Evolutionary conservation across 352 stramenopile genomes (phyloP).

Genomic region (Aphanomyces cochlioides): DNA sequence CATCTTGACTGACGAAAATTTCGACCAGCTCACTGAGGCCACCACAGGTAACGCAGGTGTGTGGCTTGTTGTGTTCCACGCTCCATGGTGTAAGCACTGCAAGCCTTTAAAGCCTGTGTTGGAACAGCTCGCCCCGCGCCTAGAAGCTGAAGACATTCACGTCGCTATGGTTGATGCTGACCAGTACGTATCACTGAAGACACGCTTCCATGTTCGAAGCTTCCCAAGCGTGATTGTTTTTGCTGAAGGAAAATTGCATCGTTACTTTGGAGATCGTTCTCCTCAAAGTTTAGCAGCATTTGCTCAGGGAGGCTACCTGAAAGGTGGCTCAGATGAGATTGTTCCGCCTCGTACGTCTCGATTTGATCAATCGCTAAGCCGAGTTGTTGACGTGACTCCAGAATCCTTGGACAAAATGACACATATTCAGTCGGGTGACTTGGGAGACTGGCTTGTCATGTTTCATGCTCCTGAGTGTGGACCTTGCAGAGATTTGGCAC

Average conservation of each 20-base stretch:
- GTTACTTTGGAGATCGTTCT: neutral
- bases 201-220: conserved; percentile 69
- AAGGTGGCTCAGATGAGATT: too few relatives aligned
- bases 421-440: neutral
- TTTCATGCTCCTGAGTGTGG: conserved; percentile 2
- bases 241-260: neutral
- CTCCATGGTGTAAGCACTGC: conserved; percentile 76
- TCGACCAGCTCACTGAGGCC: conserved; percentile 59
- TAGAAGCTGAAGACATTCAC: conserved; percentile 70
- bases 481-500: neutral
- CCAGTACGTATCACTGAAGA: conserved; percentile 51
- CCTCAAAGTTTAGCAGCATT: neutral
- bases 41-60: conserved; percentile 75
- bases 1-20: conserved; percentile 47
- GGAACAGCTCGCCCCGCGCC: conserved; percentile 57
- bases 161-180: conserved; percentile 87
- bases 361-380: neutral
- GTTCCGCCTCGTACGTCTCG: neutral
- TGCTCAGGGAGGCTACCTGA: neutral
- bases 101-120: conserved; percentile 61
- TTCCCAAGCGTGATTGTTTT: conserved; percentile 58
- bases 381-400: neutral
- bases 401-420: conserved; percentile 13
- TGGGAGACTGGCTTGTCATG: conserved; percentile 7
- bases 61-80: conserved; percentile 84